These are phyloP conservation scores for Sporobolomyces phaffii DNA, from an alignment of 768 basidiomycete species.

Conservation along the genomic window DNA sequence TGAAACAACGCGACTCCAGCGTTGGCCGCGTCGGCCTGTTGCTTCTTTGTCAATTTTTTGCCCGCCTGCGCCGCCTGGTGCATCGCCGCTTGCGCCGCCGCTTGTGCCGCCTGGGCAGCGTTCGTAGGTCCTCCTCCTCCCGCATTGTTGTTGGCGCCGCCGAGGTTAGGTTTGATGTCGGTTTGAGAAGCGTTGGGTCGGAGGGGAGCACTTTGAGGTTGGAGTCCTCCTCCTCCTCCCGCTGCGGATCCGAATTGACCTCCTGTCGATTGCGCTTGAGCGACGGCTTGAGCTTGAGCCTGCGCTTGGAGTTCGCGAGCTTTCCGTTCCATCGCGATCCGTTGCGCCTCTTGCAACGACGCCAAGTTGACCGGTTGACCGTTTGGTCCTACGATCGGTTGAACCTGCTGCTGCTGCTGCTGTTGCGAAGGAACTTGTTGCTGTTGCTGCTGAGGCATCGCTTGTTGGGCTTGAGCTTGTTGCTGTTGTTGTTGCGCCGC, in stretches of 20 bases:
- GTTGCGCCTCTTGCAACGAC: constrained; percentile 29
- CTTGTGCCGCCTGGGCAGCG: constrained; percentile 1
- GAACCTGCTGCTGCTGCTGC: not conserved
- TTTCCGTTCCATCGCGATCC: constrained; percentile 21
- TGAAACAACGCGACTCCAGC: not conserved
- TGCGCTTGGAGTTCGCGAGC: constrained; percentile 18
- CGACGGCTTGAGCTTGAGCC: constrained; percentile 2
- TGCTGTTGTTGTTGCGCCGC: constrained; percentile 30
- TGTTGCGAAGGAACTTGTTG: constrained; percentile 9
- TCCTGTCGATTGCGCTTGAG: constrained; percentile 7
- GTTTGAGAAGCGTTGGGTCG: not conserved
- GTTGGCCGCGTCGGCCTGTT: constrained; percentile 23
- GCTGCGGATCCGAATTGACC: not conserved
- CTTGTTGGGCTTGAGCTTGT: constrained; percentile 1
- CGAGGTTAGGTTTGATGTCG: not conserved
- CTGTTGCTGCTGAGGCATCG: not conserved
- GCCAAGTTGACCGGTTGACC: not conserved
- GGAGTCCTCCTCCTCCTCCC: constrained; percentile 2
- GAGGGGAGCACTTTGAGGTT: constrained; percentile 7
- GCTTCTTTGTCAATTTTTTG: constrained; percentile 38
- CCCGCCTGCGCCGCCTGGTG: not conserved
- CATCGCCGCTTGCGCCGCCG: not conserved
- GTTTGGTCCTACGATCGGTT: not conserved
- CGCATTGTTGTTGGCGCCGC: not conserved
- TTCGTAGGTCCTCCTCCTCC: constrained; percentile 10